Base-by-base conservation (phyloP, 805 yeast genomes). In the Hanseniaspora nectarophila region DNA sequence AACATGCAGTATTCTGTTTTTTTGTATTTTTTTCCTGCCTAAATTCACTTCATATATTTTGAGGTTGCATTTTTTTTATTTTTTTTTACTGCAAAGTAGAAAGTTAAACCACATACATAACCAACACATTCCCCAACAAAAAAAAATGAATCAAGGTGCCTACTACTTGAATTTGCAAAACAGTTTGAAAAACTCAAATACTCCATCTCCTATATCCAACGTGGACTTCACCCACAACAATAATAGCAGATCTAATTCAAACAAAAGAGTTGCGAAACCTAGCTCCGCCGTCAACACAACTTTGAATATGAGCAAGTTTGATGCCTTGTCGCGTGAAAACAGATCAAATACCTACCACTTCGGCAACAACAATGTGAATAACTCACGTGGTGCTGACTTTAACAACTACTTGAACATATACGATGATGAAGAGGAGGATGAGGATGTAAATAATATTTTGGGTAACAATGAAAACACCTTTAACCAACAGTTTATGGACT, bases 291-390 rank as follows among this genome's bases (percentile, higher is more conserved):
- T 20, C 20, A 50, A 38, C 24, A n/a, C 43, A 6, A 20, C 13
- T 8, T 9, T 35, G n/a, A 21, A 31, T 13, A 31, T 6, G 5
- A 37, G 15, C 29, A 38, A 26, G 33, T 38, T 46, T 18, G 43
- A 46, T n/a, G 32, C 31, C 6, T 10, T 23, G 13, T 31, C 38
- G 5, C 23, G 28, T 18, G 53, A 50, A 9, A 35, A 12, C 16
- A 50, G 53, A 37, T 43, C 47, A n/a, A 50, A 50, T 29, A 50
- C 48, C 5, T 50, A 50, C n/a, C 42, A 45, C 26, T 45, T 45
- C 15, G 48, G 46, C 12, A 43, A 50, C 18, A 38, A n/a, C 9
- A 24, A 43, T 21, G 34, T 24, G 2, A 33, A 13, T 9, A 29
- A 42, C 15, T 5, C 24, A 5, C 34, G 46, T 16, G 18, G 20